Evolutionary conservation across 345 rosid species (phyloP).

Genomic region (Litchi chinensis): DNA sequence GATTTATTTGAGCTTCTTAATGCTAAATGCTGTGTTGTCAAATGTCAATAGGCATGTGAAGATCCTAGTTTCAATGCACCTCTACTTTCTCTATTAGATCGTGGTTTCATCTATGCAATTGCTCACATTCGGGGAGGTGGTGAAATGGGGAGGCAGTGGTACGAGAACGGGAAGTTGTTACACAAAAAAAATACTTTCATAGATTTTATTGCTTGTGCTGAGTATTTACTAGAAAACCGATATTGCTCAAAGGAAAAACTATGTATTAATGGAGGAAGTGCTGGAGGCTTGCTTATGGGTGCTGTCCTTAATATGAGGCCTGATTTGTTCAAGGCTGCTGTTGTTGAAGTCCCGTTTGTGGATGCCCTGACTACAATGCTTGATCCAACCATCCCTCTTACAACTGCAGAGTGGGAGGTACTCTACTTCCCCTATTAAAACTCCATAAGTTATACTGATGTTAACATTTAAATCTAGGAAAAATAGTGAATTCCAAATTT

Average conservation of each 20-base stretch:
- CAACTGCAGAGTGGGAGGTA: conserved; percentile 99
- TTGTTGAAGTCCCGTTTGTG: conserved; percentile 95
- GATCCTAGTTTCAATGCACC: conserved; percentile 77
- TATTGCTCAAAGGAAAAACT: conserved; percentile 79
- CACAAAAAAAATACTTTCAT: conserved; percentile 76
- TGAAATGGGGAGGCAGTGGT: conserved; percentile 98
- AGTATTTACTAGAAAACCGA: conserved; percentile 63
- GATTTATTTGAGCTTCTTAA: not conserved
- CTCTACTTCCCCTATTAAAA: conserved; percentile 8
- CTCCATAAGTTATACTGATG: not conserved
- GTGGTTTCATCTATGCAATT: conserved; percentile 81
- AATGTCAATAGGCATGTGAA: conserved; percentile 52
- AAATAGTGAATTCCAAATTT: too few species aligned
- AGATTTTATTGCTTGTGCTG: conserved; percentile 85
- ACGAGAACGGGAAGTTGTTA: conserved; percentile 17
- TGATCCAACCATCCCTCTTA: conserved; percentile 92
- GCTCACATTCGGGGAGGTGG: conserved; percentile 99
- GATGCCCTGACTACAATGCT: conserved; percentile 96
- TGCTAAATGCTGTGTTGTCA: conserved; percentile 17
- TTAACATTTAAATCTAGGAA: not conserved
- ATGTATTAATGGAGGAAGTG: conserved; percentile 91
- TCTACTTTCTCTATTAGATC: conserved; percentile 83
- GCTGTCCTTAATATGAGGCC: conserved; percentile 98
- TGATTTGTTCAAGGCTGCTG: conserved; percentile 83
- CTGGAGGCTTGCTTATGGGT: conserved; percentile 93